Percentiles rank a stretch among this genome's conserved stretches.
Evolutionary conservation across 2,329 filamentous ascomycete genomes (phyloP).

Genomic region (Ilyonectria destructans): DNA sequence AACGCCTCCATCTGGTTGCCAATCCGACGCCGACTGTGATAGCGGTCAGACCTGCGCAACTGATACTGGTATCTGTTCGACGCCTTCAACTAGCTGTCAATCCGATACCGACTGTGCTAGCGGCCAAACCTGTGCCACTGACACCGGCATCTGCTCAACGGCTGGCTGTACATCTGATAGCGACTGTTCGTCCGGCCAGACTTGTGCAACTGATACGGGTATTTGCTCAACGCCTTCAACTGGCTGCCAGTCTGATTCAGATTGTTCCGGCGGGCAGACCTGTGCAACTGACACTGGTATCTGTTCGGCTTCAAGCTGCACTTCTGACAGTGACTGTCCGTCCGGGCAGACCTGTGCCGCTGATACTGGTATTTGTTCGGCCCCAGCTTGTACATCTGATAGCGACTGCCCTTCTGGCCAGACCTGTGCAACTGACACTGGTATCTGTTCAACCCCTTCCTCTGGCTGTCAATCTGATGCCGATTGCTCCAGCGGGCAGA

Average conservation of each 20-base stretch:
- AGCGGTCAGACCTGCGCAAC: neutral
- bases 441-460: neutral
- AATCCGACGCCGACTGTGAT: neutral
- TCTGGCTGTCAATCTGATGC: neutral
- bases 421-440: too few species aligned
- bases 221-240: too few species aligned
- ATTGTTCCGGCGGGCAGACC: neutral
- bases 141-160: neutral
- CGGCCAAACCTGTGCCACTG: neutral
- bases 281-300: neutral
- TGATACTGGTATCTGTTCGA: neutral
- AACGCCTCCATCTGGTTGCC: neutral
- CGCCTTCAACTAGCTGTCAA: neutral
- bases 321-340: neutral
- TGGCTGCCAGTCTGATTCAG: neutral
- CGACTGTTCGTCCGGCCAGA: constrained; percentile 13
- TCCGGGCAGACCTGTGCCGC: neutral
- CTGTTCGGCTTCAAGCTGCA: neutral
- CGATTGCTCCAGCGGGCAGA: neutral
- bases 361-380: neutral
- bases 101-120: neutral
- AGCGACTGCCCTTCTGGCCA: too few species aligned
- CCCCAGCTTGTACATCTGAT: neutral
- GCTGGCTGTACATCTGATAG: neutral
- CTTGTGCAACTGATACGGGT: constrained; percentile 10